Percentiles rank a stretch among this genome's conserved stretches.
These are phyloP conservation scores for Ganoderma lingzhi DNA, from an alignment of 1,284 basidiomycete genomes.

Conservation along the genomic window DNA sequence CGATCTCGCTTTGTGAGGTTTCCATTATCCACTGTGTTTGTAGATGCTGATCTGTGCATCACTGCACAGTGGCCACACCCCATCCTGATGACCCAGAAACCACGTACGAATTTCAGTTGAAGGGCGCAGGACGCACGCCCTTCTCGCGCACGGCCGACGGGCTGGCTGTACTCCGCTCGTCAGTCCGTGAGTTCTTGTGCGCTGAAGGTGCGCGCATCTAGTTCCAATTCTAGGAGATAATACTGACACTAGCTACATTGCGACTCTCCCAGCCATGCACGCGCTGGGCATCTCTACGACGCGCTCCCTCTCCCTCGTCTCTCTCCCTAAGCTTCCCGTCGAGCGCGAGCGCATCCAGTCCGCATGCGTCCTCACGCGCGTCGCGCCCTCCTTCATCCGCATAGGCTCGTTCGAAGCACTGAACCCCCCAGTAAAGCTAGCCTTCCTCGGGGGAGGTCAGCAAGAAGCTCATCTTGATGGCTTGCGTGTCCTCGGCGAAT, in stretches of 20 bases:
- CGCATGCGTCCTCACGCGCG: slow-evolving; percentile 83
- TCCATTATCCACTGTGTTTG: not conserved
- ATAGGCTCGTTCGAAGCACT: slow-evolving; percentile 93
- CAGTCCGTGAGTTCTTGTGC: slow-evolving; percentile 91
- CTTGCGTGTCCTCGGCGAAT: slow-evolving; percentile 77
- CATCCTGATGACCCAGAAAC: slow-evolving; percentile 65
- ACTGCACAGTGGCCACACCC: slow-evolving; percentile 73
- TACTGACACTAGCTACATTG: no score
- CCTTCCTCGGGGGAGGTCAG: slow-evolving; percentile 78
- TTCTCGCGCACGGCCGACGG: slow-evolving; percentile 94
- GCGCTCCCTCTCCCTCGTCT: slow-evolving; percentile 84
- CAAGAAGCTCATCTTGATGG: slow-evolving; percentile 81
- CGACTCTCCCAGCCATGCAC: slow-evolving; percentile 71
- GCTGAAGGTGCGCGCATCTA: slow-evolving; percentile 71
- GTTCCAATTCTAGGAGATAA: not conserved
- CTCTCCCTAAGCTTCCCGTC: slow-evolving; percentile 81
- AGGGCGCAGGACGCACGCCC: slow-evolving; percentile 93
- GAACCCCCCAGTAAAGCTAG: slow-evolving; percentile 73
- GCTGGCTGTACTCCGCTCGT: slow-evolving; percentile 90
- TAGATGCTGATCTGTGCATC: not conserved
- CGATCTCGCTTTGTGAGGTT: slow-evolving; percentile 79
- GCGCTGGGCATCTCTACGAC: slow-evolving; percentile 91
- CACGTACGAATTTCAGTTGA: slow-evolving; percentile 89
- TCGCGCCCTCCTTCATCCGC: slow-evolving; percentile 92
- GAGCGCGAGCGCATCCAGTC: slow-evolving; percentile 82